Base-by-base conservation (phyloP, 1,284 basidiomycete genomes). In the Mycena citricolor region DNA sequence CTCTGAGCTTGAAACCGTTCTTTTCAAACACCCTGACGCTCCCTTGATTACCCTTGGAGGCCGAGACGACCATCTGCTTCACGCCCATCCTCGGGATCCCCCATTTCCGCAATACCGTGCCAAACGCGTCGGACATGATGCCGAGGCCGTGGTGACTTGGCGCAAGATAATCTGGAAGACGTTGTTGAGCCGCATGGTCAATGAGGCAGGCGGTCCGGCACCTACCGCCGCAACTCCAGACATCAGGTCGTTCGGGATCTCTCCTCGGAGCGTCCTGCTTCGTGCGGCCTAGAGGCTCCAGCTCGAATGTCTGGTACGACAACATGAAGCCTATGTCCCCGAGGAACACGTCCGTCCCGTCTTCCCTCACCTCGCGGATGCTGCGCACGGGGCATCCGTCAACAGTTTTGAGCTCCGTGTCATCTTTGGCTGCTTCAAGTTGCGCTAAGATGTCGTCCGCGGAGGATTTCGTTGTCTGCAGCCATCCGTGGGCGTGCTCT, bases 21-120 rank as follows among this genome's bases (percentile, higher is more conserved):
- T 83, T 86, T 58, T 76, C 67, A 53, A 86, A 80, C 21, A 84
- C 80, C 32, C 73, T 66, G 12, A 69, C 64, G 50, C 83, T 84
- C 0, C 69, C 81, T 1, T 61, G 51, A 60, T 86, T 87, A 5
- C 69, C 77, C 4, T 57, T 54, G 37, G 75, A 76, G 8, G 71
- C 66, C 12, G 68, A 66, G 1, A 62, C 73, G 13, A 67, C 62
- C 47, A 84, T 68, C 16, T 59, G 57, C 20, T 68, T 69, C 5
- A 72, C 68, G 2, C 70, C 70, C 80, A 86, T 83, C 43, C 76
- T 63, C 7, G 77, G 77, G 14, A 80, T 65, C 19, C 66, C 76
- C 81, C 83, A 86, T 13, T 69, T 57, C 16, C 67, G 56, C 24
- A 86, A 48, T 22, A 87, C 42, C 4, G 70, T 71, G 10, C 61